Evolutionary conservation across 1,284 basidiomycete genomes (phyloP).

Genomic region (Schizophyllum amplum): DNA sequence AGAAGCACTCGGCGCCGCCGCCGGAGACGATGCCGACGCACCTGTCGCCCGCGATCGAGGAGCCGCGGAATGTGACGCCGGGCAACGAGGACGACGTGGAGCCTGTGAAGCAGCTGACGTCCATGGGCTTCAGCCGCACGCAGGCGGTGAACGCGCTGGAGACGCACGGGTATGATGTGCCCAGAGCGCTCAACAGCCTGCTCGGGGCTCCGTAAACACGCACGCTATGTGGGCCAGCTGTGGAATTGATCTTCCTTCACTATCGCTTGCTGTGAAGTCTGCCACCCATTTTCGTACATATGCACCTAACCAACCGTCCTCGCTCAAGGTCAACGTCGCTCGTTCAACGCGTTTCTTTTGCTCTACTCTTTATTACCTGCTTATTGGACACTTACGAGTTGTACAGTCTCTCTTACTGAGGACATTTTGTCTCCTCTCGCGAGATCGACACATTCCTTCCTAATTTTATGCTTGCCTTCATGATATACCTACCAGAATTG

Average conservation of each 20-base stretch:
- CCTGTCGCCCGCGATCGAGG: conserved; percentile 40
- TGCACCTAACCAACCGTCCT: too few species aligned
- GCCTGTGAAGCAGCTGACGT: conserved; percentile 66
- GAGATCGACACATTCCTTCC: too few species aligned
- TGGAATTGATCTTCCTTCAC: not conserved
- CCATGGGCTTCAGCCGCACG: conserved; percentile 78
- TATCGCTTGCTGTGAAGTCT: not conserved
- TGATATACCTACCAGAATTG: too few species aligned
- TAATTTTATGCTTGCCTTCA: too few species aligned
- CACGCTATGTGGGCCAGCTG: too few species aligned
- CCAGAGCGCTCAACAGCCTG: conserved; percentile 63
- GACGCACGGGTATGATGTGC: conserved; percentile 66
- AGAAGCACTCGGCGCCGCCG: conserved; percentile 46
- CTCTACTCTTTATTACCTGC: too few species aligned
- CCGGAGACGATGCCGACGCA: conserved; percentile 35
- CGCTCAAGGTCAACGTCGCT: too few species aligned
- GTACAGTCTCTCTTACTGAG: too few species aligned
- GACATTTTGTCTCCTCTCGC: too few species aligned
- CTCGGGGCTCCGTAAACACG: conserved; percentile 29
- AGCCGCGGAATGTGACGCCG: conserved; percentile 37
- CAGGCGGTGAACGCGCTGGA: conserved; percentile 75
- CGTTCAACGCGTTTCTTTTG: too few species aligned
- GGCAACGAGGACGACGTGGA: conserved; percentile 68
- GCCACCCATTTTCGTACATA: too few species aligned
- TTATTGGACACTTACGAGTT: too few species aligned